Percentiles rank a stretch among this genome's conserved stretches.
Conservation (phyloP, 179 eudicot species). For the Silene vulgaris region DNA sequence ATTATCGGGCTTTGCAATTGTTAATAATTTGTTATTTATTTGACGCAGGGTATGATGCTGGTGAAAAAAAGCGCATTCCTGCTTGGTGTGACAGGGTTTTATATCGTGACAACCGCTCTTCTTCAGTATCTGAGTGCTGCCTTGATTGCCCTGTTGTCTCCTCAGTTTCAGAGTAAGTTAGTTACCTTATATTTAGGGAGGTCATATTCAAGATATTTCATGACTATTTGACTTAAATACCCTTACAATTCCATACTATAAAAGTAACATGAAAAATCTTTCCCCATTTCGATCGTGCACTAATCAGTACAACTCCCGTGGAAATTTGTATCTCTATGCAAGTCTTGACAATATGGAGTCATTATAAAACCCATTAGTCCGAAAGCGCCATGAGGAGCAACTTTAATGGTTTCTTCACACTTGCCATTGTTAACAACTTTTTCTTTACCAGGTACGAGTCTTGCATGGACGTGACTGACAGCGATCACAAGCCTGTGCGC, state of each 20-base stretch:
- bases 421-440: not conserved
- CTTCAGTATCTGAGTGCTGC: conserved; percentile 67
- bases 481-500: conserved; percentile 99
- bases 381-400: too few relatives aligned
- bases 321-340: too few relatives aligned
- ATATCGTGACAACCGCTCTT: conserved; percentile 82
- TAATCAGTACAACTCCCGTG: not conserved
- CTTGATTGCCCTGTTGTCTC: conserved; percentile 90
- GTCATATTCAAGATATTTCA: not conserved
- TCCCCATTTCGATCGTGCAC: not conserved
- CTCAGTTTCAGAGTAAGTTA: conserved; percentile 67
- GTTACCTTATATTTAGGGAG: not conserved
- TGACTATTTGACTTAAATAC: not conserved
- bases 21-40: conserved; percentile 6
- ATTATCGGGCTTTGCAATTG: not conserved
- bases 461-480: conserved; percentile 98
- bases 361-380: not conserved
- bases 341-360: too few relatives aligned
- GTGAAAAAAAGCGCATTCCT: conserved; percentile 95
- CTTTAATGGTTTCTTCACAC: not conserved
- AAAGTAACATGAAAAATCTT: not conserved
- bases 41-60: conserved; percentile 80
- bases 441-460: conserved; percentile 64
- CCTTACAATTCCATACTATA: not conserved
- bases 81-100: conserved; percentile 98